Evolutionary conservation across 495 filamentous ascomycete genomes (phyloP).

Genomic region (Alectoria sarmentosa): DNA sequence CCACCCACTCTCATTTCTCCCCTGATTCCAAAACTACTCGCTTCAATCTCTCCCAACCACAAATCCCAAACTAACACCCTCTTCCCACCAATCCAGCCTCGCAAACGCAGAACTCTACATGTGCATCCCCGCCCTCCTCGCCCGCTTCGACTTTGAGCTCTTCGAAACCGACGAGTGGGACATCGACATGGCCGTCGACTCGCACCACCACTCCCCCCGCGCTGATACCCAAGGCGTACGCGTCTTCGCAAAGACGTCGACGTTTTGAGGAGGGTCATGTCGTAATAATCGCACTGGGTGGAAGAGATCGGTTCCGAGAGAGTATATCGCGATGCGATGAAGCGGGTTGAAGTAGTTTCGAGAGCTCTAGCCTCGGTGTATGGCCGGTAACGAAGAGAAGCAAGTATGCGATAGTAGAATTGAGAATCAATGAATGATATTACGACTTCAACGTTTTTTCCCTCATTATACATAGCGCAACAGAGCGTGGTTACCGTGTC

Average conservation of each 20-base stretch:
- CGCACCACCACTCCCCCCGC: slow-evolving; percentile 17
- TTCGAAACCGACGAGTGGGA: slow-evolving; percentile 26
- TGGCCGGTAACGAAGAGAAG: no score
- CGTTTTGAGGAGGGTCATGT: background rate
- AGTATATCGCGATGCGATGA: no score
- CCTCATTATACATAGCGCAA: no score
- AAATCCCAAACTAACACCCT: background rate
- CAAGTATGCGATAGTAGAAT: no score
- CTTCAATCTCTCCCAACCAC: background rate
- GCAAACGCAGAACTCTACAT: slow-evolving; percentile 39
- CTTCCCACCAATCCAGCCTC: slow-evolving; percentile 27
- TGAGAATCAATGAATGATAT: no score
- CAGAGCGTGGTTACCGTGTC: no score
- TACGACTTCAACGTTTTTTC: no score
- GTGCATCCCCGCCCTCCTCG: slow-evolving; percentile 32
- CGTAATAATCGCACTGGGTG: no score
- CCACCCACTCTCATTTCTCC: background rate
- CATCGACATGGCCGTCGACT: slow-evolving; percentile 19
- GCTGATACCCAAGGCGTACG: slow-evolving; percentile 11
- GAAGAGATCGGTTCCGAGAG: no score
- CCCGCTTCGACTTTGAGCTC: slow-evolving; percentile 36
- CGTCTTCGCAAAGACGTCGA: slow-evolving; percentile 14
- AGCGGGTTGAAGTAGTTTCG: no score
- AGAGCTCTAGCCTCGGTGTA: no score
- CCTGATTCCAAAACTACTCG: background rate